Evolutionary conservation across 2,329 filamentous ascomycete species (phyloP).

Genomic region (Paecilomyces formosus): DNA sequence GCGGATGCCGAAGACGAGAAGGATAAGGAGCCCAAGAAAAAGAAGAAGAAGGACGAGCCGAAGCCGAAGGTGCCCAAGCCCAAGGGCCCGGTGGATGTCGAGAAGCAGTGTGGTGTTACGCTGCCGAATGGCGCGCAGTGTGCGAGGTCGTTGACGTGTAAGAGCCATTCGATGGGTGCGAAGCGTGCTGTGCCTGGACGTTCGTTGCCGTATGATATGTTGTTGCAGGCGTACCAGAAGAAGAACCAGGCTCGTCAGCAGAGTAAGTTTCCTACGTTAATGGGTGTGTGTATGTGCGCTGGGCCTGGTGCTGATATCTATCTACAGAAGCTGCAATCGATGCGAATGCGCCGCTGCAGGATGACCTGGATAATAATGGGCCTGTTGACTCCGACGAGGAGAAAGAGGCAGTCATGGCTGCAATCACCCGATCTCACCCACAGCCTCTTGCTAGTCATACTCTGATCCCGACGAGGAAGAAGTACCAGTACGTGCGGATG

Average conservation of each 20-base stretch:
- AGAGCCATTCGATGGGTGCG: constrained; percentile 90
- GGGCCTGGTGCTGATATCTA: not conserved
- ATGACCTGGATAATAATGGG: constrained; percentile 72
- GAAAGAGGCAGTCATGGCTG: constrained; percentile 78
- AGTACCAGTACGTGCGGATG: constrained; percentile 57
- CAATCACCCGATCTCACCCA: constrained; percentile 66
- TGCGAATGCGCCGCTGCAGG: constrained; percentile 82
- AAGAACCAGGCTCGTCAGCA: constrained; percentile 99
- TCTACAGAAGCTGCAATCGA: constrained; percentile 79
- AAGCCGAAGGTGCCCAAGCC: constrained; percentile 78
- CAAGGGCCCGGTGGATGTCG: constrained; percentile 89
- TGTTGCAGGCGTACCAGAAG: constrained; percentile 83
- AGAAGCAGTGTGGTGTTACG: constrained; percentile 84
- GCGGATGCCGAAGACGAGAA: constrained; percentile 59
- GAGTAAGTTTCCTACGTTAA: constrained; percentile 53
- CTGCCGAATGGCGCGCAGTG: constrained; percentile 80
- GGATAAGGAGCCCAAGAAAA: constrained; percentile 78
- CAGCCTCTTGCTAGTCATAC: constrained; percentile 65
- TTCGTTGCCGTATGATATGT: constrained; percentile 85
- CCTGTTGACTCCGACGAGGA: constrained; percentile 94
- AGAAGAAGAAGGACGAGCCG: constrained; percentile 92
- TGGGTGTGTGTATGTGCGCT: not conserved
- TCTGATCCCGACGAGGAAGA: constrained; percentile 41
- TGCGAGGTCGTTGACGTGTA: constrained; percentile 83
- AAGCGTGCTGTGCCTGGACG: constrained; percentile 83